A percentile compares a stretch with the other conserved stretches of the same genome.
phyloP scores from a whole-genome alignment of 177 flowering plant species.

The Telopea speciosissima region DNA sequence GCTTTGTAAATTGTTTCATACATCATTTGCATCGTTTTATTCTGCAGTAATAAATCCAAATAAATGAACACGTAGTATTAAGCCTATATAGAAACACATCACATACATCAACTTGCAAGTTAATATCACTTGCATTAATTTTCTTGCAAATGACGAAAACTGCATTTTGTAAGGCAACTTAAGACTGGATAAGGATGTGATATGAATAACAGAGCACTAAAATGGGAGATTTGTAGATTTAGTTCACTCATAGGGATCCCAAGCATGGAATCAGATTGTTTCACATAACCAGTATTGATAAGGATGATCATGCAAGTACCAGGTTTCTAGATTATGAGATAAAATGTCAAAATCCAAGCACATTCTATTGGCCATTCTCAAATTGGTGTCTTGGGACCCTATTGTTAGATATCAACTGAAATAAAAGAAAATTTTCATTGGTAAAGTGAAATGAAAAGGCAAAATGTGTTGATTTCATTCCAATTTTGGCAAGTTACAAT shows the following conservation, averaged over 20 bases:
- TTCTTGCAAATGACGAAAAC: neutral
- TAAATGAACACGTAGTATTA: neutral
- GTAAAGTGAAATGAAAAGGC: neutral
- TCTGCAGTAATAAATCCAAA: conserved; percentile 35
- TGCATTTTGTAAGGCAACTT: neutral
- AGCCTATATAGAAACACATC: neutral
- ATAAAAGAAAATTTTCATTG: too few species aligned
- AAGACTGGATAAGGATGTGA: neutral
- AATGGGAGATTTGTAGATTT: neutral
- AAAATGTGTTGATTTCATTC: too few species aligned
- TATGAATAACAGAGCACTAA: neutral
- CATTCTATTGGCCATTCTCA: neutral
- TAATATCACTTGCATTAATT: neutral
- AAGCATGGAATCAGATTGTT: neutral
- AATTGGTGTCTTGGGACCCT: too few species aligned
- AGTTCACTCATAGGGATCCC: neutral
- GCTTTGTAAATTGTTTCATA: conserved; percentile 75
- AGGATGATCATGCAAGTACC: neutral
- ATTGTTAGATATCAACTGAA: neutral
- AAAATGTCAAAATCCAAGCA: neutral
- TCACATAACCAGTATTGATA: neutral
- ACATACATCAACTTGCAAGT: neutral
- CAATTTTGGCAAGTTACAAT: too few species aligned
- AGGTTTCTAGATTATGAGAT: too few species aligned
- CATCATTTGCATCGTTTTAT: conserved; percentile 97